Conservation (phyloP, 169 alveolate species). For the Fabrea salina region DNA sequence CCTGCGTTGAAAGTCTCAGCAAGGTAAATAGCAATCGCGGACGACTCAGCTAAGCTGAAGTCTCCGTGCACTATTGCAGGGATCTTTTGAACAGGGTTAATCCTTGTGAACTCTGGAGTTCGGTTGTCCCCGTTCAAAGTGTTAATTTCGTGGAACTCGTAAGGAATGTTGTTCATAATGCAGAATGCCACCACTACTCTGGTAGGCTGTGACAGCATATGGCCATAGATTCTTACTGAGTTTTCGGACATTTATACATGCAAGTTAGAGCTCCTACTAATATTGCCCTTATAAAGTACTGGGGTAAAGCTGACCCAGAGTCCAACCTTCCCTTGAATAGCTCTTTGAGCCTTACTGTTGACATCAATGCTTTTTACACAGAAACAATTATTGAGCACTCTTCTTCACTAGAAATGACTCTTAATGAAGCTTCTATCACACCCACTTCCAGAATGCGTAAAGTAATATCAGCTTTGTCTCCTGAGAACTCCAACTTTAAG, state of each 20-base stretch:
- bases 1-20: constrained; percentile 13
- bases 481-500: constrained; percentile 19
- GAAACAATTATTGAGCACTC: constrained; percentile 53
- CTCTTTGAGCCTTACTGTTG: constrained; percentile 76
- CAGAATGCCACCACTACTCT: constrained; percentile 28
- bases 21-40: constrained; percentile 47
- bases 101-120: constrained; percentile 32
- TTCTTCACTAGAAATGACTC: constrained; percentile 28
- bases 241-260: no score
- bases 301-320: constrained; percentile 81
- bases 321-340: constrained; percentile 76
- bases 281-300: constrained; percentile 83
- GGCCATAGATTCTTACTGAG: no score
- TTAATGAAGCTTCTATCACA: constrained; percentile 42
- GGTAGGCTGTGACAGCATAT: constrained; percentile 30
- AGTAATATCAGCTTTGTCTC: constrained; percentile 40
- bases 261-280: constrained; percentile 75
- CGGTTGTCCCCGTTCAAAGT: constrained; percentile 31
- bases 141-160: constrained; percentile 30
- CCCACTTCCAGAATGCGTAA: constrained; percentile 48
- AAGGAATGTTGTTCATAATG: not conserved
- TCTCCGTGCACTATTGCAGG: constrained; percentile 59
- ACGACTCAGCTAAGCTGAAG: constrained; percentile 44
- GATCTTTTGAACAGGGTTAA: constrained; percentile 44
- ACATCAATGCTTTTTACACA: constrained; percentile 62